Conservation (phyloP, 768 basidiomycete species). For the Trametes punicea region DNA sequence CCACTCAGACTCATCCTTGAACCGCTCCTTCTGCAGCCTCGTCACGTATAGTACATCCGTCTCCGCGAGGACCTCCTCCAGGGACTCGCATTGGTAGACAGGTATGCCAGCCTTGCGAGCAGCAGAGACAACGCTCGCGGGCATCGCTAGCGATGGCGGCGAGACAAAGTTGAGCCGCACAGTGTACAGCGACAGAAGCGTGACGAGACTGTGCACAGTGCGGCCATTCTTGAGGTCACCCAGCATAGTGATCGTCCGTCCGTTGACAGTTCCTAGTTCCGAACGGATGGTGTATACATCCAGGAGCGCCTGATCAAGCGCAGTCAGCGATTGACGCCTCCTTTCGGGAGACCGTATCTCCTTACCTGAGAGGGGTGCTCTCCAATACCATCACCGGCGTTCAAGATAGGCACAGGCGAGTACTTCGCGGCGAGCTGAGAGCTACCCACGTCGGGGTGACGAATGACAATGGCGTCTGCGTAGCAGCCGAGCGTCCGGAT, state of each 20-base stretch:
- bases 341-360: too few relatives aligned
- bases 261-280: constrained; percentile 97
- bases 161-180: constrained; percentile 96
- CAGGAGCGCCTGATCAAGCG: constrained; percentile 59
- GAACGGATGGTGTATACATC: constrained; percentile 96
- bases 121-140: constrained; percentile 73
- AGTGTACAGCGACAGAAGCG: constrained; percentile 85
- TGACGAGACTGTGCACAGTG: constrained; percentile 95
- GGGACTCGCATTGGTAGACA: constrained; percentile 77
- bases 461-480: constrained; percentile 89
- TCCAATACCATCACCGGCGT: constrained; percentile 95
- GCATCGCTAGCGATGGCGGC: constrained; percentile 85
- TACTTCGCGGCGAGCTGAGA: constrained; percentile 95
- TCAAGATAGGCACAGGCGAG: constrained; percentile 93
- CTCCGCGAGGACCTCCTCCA: constrained; percentile 87
- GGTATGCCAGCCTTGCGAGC: constrained; percentile 81
- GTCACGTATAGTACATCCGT: constrained; percentile 98
- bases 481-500: constrained; percentile 94
- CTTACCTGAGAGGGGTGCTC: constrained; percentile 94
- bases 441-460: constrained; percentile 92
- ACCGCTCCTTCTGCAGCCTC: constrained; percentile 93
- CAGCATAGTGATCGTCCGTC: constrained; percentile 85
- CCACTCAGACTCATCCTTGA: constrained; percentile 80
- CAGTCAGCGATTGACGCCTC: not conserved
- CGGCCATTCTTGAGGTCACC: constrained; percentile 98